A percentile compares a stretch with the other conserved stretches of the same genome.
These are phyloP conservation scores for Daedaleopsis nitida DNA, from an alignment of 768 basidiomycete species.

Conservation along the genomic window DNA sequence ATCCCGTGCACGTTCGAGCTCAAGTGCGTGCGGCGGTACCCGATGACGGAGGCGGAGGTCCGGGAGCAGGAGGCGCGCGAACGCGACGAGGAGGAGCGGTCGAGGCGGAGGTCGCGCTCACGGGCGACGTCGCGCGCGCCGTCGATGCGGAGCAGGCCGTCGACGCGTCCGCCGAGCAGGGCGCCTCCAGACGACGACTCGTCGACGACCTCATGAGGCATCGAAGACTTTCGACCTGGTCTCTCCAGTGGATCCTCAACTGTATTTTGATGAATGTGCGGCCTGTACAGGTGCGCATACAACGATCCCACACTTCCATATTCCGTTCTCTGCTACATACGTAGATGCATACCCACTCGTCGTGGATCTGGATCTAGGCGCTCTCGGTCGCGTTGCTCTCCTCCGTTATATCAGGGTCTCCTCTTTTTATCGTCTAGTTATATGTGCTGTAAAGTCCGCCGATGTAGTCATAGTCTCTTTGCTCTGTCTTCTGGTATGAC, in stretches of 20 bases:
- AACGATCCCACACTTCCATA: no score
- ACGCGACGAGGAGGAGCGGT: slow-evolving; percentile 22
- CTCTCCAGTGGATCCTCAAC: no score
- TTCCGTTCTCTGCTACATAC: no score
- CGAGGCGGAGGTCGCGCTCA: slow-evolving; percentile 20
- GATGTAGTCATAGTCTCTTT: neutral
- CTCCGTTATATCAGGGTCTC: no score
- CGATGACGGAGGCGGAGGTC: slow-evolving; percentile 51
- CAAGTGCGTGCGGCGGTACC: slow-evolving; percentile 48
- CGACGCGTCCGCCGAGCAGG: slow-evolving; percentile 17
- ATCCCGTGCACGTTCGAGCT: slow-evolving; percentile 65
- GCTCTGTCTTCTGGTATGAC: neutral
- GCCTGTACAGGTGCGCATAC: no score
- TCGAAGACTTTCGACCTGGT: no score
- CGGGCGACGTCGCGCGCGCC: slow-evolving; percentile 23
- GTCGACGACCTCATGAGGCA: slow-evolving; percentile 1
- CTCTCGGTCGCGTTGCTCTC: no score
- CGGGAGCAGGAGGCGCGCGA: slow-evolving; percentile 46
- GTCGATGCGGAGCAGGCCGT: slow-evolving; percentile 9
- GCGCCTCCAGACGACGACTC: slow-evolving; percentile 3
- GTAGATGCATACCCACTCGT: no score
- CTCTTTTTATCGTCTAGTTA: no score
- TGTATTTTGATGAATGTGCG: no score
- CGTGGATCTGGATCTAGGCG: no score
- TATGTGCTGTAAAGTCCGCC: neutral